Conservation (phyloP, 768 basidiomycete genomes). For the Tulasnella sp. region DNA sequence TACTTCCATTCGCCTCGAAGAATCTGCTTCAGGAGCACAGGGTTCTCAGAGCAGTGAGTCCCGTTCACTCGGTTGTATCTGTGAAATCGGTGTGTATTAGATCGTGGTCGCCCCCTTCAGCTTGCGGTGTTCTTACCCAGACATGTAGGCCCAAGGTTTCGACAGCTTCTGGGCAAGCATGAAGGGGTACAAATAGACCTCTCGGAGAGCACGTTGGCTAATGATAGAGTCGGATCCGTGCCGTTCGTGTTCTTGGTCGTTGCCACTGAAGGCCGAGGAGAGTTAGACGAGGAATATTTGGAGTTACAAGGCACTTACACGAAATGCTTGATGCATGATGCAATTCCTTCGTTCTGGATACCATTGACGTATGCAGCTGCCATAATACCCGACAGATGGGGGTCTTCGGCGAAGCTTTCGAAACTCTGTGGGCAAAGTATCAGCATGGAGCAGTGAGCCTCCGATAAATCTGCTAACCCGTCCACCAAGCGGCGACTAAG, state of each 20-base stretch:
- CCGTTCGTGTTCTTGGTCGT: conserved; percentile 75
- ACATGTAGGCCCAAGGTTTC: conserved; percentile 62
- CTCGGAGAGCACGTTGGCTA: conserved; percentile 66
- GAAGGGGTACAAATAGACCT: conserved; percentile 73
- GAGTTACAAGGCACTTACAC: conserved; percentile 47
- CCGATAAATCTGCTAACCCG: conserved; percentile 35
- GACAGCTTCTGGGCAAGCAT: conserved; percentile 60
- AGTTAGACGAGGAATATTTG: background rate
- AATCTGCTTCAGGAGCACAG: conserved; percentile 55
- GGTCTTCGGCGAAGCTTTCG: conserved; percentile 59
- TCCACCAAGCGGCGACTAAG: conserved; percentile 42
- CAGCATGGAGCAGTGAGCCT: background rate
- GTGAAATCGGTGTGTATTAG: background rate
- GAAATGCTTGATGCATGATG: conserved; percentile 80
- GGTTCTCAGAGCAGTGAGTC: conserved; percentile 60
- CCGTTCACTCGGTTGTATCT: conserved; percentile 40
- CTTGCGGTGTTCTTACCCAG: conserved; percentile 39
- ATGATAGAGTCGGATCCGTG: conserved; percentile 66
- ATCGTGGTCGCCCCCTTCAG: background rate
- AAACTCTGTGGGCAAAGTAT: conserved; percentile 22
- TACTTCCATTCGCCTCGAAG: conserved; percentile 68
- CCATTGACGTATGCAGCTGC: conserved; percentile 76
- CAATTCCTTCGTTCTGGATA: conserved; percentile 75
- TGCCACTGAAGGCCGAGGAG: conserved; percentile 43
- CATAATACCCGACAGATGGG: conserved; percentile 70